Percentiles rank a stretch among this genome's conserved stretches.
Evolutionary conservation across 257 asterid species (phyloP).

Genomic region (Buddleja alternifolia): DNA sequence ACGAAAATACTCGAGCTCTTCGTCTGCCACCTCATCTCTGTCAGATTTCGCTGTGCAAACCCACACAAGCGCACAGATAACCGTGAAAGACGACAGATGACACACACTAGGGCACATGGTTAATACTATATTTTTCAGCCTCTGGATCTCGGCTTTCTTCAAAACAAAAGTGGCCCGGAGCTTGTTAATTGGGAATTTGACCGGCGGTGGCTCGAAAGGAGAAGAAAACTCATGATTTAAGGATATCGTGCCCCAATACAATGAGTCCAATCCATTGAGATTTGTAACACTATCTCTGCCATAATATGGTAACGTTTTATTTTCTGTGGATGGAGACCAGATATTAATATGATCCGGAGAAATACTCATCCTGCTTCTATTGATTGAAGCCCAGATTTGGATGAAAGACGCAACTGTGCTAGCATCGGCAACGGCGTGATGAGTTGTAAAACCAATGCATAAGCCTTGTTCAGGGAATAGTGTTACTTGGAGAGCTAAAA

Average conservation of each 20-base stretch:
- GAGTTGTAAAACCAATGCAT: constrained; percentile 44
- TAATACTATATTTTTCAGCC: constrained; percentile 3
- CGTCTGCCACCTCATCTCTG: constrained; percentile 23
- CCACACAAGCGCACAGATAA: constrained; percentile 26
- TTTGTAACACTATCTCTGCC: constrained; percentile 21
- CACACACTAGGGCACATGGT: not conserved
- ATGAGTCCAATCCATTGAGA: not conserved
- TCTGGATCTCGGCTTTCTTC: constrained; percentile 13
- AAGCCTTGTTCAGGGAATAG: constrained; percentile 47
- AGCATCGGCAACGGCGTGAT: constrained; percentile 54
- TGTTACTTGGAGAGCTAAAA: constrained; percentile 48
- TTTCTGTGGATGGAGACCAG: not conserved
- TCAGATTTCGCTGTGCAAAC: constrained; percentile 22
- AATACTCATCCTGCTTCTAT: not conserved
- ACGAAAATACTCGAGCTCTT: constrained; percentile 26
- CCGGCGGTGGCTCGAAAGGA: not conserved
- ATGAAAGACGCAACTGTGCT: constrained; percentile 41
- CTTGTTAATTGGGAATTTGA: not conserved
- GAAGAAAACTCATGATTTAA: not conserved
- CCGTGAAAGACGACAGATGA: constrained; percentile 17
- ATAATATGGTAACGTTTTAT: constrained; percentile 12
- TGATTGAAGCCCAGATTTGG: constrained; percentile 15
- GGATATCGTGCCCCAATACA: constrained; percentile 8
- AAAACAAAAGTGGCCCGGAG: constrained; percentile 29
- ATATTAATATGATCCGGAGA: constrained; percentile 7